Evolutionary conservation across 169 alveolate genomes (phyloP).

Genomic region (Eimeria maxima): DNA sequence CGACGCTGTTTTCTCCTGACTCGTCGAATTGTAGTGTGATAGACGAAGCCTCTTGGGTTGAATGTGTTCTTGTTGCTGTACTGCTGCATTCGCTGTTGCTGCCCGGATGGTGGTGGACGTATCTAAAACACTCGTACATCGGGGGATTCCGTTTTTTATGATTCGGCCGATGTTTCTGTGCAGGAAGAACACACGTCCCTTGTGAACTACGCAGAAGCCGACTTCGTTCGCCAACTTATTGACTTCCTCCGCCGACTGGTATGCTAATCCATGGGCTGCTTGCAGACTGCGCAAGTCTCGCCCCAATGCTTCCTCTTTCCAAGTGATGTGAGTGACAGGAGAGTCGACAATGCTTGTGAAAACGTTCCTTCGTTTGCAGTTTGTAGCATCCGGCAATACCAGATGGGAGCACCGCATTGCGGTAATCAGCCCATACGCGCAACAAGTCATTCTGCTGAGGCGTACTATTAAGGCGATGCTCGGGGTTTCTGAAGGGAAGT

Average conservation of each 20-base stretch:
- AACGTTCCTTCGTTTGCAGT: constrained; percentile 46
- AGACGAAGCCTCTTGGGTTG: not conserved
- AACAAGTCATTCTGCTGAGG: constrained; percentile 84
- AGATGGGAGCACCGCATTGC: constrained; percentile 83
- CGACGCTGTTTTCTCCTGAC: not conserved
- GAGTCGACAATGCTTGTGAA: not conserved
- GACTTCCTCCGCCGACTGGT: constrained; percentile 82
- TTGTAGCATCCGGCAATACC: constrained; percentile 79
- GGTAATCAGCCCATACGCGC: constrained; percentile 86
- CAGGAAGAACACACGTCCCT: constrained; percentile 83
- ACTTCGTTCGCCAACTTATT: constrained; percentile 82
- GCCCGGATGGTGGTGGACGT: not conserved
- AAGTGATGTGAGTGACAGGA: not conserved
- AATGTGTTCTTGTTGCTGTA: not conserved
- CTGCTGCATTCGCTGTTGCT: not conserved
- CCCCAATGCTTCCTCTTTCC: not conserved
- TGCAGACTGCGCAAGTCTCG: not conserved
- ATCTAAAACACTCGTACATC: not conserved
- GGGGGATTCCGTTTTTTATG: not conserved
- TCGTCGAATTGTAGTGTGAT: not conserved
- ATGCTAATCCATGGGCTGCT: not conserved
- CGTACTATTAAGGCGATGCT: constrained; percentile 78
- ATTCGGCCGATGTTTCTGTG: not conserved
- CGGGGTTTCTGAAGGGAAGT: constrained; percentile 72
- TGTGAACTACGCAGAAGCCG: constrained; percentile 82